Conservation (phyloP, 179 eudicot genomes). For the Gypsophila paniculata region DNA sequence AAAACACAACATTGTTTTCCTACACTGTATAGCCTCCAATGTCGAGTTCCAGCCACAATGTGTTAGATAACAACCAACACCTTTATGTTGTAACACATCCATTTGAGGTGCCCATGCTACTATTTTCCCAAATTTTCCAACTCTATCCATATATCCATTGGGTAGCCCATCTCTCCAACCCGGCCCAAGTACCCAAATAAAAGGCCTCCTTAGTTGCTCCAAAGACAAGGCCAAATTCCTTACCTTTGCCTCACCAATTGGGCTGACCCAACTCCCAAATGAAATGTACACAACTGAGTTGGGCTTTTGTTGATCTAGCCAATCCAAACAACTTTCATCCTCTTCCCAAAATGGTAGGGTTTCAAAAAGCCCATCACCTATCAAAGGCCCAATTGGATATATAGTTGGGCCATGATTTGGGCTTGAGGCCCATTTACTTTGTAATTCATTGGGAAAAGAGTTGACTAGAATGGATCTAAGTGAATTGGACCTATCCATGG, state of each 20-base stretch:
- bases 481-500: constrained; percentile 42
- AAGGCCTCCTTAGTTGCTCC: constrained; percentile 51
- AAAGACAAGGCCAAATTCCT: constrained; percentile 50
- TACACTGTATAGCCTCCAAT: constrained; percentile 59
- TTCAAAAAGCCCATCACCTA: constrained; percentile 12
- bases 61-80: constrained; percentile 65
- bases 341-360: constrained; percentile 49
- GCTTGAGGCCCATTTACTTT: constrained; percentile 5
- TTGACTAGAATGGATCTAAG: constrained; percentile 53
- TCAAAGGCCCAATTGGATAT: constrained; percentile 38
- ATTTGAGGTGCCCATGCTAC: constrained; percentile 87
- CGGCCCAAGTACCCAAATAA: constrained; percentile 68
- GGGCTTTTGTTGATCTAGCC: constrained; percentile 51
- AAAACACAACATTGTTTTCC: constrained; percentile 48
- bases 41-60: constrained; percentile 97
- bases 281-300: constrained; percentile 66
- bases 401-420: constrained; percentile 18
- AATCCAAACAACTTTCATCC: constrained; percentile 53
- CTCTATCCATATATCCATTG: constrained; percentile 36
- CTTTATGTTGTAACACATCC: constrained; percentile 50
- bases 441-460: constrained; percentile 39
- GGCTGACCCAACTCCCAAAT: constrained; percentile 90
- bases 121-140: constrained; percentile 42
- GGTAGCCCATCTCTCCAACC: constrained; percentile 67
- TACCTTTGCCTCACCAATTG: constrained; percentile 50